These are phyloP conservation scores for Candida oleophila DNA, from an alignment of 805 yeast species.

Conservation along the genomic window DNA sequence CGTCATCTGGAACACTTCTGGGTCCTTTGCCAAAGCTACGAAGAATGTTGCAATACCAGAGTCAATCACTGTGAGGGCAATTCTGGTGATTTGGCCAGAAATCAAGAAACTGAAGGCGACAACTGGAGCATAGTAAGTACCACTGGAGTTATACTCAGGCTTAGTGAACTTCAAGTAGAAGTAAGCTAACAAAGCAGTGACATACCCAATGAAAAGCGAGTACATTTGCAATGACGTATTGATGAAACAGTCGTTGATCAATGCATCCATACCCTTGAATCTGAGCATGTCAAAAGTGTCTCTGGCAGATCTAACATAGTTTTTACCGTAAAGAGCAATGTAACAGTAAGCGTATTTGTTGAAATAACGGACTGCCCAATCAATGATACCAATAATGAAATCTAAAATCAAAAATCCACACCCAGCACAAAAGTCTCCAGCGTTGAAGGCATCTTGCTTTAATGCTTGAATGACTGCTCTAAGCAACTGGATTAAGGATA, in stretches of 20 bases:
- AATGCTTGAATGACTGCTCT: constrained; percentile 53
- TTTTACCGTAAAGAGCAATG: constrained; percentile 82
- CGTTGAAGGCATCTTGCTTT: constrained; percentile 50
- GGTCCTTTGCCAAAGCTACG: constrained; percentile 80
- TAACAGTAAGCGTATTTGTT: constrained; percentile 89
- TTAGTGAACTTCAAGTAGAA: constrained; percentile 65
- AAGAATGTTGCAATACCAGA: constrained; percentile 84
- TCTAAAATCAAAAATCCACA: constrained; percentile 55
- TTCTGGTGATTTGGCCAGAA: constrained; percentile 71
- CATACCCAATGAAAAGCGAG: constrained; percentile 66
- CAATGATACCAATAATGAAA: constrained; percentile 60
- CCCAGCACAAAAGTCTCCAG: constrained; percentile 53
- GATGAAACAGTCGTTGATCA: constrained; percentile 81
- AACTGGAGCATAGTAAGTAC: constrained; percentile 66
- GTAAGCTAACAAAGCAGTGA: constrained; percentile 58
- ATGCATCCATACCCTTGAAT: constrained; percentile 78
- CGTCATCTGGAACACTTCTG: constrained; percentile 73
- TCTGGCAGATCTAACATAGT: constrained; percentile 71
- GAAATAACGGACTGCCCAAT: constrained; percentile 82
- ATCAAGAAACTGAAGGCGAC: constrained; percentile 73
- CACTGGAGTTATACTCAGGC: constrained; percentile 62
- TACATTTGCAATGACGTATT: constrained; percentile 78
- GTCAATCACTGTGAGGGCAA: constrained; percentile 71
- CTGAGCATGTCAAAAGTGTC: constrained; percentile 79
- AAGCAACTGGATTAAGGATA: constrained; percentile 67